Conservation (phyloP, 345 rosid genomes). For the Eucalyptus albens region DNA sequence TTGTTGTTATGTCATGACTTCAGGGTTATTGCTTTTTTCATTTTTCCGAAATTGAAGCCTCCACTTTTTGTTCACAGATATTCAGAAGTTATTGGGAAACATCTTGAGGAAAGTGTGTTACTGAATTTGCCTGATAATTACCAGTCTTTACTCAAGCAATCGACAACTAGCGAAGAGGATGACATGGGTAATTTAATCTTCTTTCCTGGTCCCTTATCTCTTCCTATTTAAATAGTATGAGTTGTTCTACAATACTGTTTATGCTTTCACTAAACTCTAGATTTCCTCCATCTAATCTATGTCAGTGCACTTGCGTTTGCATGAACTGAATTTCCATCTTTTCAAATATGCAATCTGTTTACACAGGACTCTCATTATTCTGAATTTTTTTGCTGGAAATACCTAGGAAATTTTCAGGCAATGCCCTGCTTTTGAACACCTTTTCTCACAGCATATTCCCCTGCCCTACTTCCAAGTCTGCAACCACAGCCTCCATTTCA, state of each 20-base stretch:
- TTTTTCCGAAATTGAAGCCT: not conserved
- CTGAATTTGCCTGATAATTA: conserved; percentile 72
- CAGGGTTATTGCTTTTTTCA: not conserved
- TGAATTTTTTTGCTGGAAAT: not conserved
- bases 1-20: not conserved
- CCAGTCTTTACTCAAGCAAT: conserved; percentile 62
- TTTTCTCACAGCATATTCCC: not conserved
- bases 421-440: not conserved
- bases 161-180: conserved; percentile 61
- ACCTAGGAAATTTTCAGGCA: not conserved
- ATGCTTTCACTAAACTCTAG: not conserved
- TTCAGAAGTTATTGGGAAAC: conserved; percentile 41
- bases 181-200: conserved; percentile 53
- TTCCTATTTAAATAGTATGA: not conserved
- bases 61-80: conserved; percentile 24
- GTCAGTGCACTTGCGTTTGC: not conserved
- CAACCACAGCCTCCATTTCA: not conserved
- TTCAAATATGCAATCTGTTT: not conserved
- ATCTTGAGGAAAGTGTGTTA: conserved; percentile 58
- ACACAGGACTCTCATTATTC: not conserved
- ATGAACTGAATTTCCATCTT: not conserved
- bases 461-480: not conserved
- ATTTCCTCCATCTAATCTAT: not conserved
- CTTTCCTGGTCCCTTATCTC: not conserved
- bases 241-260: not conserved